Base-by-base conservation (phyloP, 116 monocot species). In the Zostera marina region DNA sequence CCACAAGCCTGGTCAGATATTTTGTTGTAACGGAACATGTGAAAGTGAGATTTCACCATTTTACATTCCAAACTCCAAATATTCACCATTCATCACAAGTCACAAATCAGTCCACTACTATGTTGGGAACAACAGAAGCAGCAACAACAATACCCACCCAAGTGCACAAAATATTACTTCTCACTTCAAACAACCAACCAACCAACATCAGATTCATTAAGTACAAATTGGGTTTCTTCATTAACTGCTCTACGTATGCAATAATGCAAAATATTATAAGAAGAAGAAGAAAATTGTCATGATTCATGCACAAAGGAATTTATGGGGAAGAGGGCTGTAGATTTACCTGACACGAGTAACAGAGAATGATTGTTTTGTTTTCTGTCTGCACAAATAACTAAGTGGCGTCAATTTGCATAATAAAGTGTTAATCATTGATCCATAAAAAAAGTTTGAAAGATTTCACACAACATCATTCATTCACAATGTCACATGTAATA, bases 331-430 rank as follows among this genome's bases (percentile, higher is more conserved):
- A 19, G 53, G 53, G 3, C 12, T 12, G 25, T 53, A 53, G 53
- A 53, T 53, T 53, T 53, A 53, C 54, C 54, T 24, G 54, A 54
- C 23, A 54, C 54, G 25, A 54, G 54, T 13, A 54, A 12, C 54
- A 54, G 26, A 23, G 54, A 54, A 54, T 54, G 54, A 54, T 22
- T 54, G 54, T 54, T 23, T 24, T 24, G 22, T 54, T 54, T 12
- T 54, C 24, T 54, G 22, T 54, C 23, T 23, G 54, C 13, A 54
- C 1, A 46, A 11, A n/a, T 46, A 46, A 46, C 3, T n/a, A n/a
- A n/a, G n/a, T n/a, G n/a, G n/a, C n/a, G 13, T 46, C 14, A 6
- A 25, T 24, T 21, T 23, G 13, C 54, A 9, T 22, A 2, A 54
- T 12, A 21, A 26, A 12, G 12, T 22, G 21, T 54, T 24, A 14